Percentiles rank a stretch among this genome's conserved stretches.
Conservation (phyloP, 1,284 basidiomycete genomes). For the Fomitopsis schrenkii region DNA sequence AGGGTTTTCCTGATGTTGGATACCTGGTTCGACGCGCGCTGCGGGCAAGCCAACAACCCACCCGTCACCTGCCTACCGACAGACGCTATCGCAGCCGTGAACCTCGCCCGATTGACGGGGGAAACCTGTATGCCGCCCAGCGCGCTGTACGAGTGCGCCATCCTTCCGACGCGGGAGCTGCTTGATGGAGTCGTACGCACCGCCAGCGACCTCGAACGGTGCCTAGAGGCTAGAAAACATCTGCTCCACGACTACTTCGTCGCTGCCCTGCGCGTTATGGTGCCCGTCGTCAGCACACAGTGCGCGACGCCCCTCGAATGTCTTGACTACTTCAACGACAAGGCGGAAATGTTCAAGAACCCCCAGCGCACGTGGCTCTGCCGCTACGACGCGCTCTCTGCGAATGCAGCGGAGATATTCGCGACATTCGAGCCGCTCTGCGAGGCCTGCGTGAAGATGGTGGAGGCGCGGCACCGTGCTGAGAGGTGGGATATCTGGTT, state of each 20-base stretch:
- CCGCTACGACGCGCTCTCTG: background rate
- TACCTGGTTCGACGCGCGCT: no score
- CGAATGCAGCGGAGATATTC: background rate
- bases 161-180: background rate
- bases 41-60: no score
- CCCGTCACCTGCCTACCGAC: background rate
- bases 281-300: background rate
- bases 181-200: background rate
- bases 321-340: background rate
- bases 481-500: background rate
- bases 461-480: background rate
- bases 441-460: background rate
- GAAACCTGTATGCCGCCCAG: constrained; percentile 15
- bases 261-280: background rate
- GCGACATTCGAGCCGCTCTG: background rate
- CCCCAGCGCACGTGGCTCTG: background rate
- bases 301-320: background rate
- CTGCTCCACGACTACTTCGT: background rate
- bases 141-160: constrained; percentile 13
- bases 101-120: constrained; percentile 17
- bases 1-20: no score
- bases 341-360: background rate
- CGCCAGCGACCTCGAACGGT: background rate
- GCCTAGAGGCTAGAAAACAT: background rate
- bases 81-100: constrained; percentile 17